phyloP scores from a whole-genome alignment of 2,329 filamentous ascomycete species.

The Fusarium incarnatum region DNA sequence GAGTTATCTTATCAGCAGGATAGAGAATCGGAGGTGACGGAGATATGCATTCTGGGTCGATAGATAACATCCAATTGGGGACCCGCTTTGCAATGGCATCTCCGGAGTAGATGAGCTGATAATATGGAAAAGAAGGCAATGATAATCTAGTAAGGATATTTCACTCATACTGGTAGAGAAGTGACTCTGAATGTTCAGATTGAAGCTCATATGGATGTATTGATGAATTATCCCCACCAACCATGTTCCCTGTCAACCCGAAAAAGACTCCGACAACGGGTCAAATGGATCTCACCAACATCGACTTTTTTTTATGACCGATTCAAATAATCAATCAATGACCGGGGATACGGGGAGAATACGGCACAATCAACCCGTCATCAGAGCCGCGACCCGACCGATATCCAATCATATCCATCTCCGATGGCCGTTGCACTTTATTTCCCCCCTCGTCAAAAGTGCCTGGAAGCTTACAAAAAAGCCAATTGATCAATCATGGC shows the following conservation, averaged over 20 bases:
- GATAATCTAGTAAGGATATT: background rate
- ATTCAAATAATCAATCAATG: background rate
- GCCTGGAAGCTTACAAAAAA: background rate
- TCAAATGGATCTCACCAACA: background rate
- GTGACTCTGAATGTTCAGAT: background rate
- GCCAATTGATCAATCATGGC: constrained; percentile 11
- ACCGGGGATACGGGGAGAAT: constrained; percentile 20
- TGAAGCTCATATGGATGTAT: background rate
- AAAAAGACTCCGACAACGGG: constrained; percentile 7
- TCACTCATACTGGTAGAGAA: background rate
- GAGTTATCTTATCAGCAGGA: constrained; percentile 17
- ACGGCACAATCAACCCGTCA: background rate
- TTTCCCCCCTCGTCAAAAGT: constrained; percentile 14
- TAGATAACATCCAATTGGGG: constrained; percentile 21
- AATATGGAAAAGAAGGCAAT: background rate
- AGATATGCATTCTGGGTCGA: constrained; percentile 28
- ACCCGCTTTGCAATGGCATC: constrained; percentile 18
- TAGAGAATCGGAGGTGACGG: constrained; percentile 28
- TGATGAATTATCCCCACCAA: background rate
- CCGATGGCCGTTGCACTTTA: constrained; percentile 25
- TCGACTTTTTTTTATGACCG: background rate
- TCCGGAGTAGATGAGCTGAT: constrained; percentile 30
- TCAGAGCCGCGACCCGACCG: constrained; percentile 35
- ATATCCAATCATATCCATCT: constrained; percentile 21
- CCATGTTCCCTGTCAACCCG: constrained; percentile 10